phyloP scores from a whole-genome alignment of 2,329 filamentous ascomycete genomes.

The Zymoseptoria brevis region DNA sequence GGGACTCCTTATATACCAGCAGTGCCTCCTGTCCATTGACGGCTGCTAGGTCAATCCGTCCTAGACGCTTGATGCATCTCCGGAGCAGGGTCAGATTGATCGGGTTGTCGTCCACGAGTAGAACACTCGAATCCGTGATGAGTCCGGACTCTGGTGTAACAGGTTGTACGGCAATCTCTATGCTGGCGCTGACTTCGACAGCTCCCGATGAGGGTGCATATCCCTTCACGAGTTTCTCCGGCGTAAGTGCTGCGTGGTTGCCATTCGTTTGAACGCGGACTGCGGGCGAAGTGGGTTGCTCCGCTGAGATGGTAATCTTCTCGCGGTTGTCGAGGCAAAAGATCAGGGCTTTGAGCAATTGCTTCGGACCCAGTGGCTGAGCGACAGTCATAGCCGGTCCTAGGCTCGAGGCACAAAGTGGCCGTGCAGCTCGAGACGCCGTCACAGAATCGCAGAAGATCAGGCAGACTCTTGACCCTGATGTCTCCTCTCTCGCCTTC shows the following conservation, averaged over 20 bases:
- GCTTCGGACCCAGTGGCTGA: conserved; percentile 2
- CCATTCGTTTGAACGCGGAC: background rate
- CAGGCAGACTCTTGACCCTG: conserved; percentile 1
- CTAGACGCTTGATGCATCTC: conserved; percentile 23
- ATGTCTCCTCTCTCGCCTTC: background rate
- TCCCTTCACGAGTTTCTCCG: background rate
- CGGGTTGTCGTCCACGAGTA: conserved; percentile 29
- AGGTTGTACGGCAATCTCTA: background rate
- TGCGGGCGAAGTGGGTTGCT: background rate
- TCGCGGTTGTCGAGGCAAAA: conserved; percentile 2
- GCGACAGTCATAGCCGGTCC: background rate
- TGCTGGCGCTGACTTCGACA: background rate
- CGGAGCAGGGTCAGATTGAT: conserved; percentile 26
- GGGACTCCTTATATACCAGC: conserved; percentile 5
- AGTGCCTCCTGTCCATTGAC: conserved; percentile 43
- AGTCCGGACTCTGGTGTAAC: background rate
- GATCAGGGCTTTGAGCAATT: conserved; percentile 2
- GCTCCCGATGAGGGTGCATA: background rate
- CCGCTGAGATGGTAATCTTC: background rate
- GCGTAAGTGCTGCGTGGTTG: background rate
- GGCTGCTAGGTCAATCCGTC: conserved; percentile 35
- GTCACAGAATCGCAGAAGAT: conserved; percentile 6
- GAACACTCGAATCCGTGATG: conserved; percentile 5
- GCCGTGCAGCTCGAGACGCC: background rate
- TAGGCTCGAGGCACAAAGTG: background rate